Evolutionary conservation across 2,329 filamentous ascomycete genomes (phyloP).

Genomic region (Colletotrichum cuscutae): DNA sequence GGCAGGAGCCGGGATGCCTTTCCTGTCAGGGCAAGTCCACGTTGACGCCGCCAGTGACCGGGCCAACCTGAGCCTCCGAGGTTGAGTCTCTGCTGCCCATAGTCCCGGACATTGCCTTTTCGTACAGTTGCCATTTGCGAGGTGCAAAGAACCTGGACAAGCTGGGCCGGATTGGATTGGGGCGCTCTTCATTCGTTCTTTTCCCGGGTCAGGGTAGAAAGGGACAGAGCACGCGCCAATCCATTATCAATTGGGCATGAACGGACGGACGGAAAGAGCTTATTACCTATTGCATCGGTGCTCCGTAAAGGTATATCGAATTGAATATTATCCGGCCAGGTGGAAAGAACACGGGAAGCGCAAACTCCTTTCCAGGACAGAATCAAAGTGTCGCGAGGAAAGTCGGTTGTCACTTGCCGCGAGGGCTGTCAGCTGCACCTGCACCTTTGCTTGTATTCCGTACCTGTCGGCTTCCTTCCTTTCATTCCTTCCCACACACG

Average conservation of each 20-base stretch:
- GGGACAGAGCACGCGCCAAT: background rate
- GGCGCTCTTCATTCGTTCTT: background rate
- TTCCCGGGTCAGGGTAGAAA: background rate
- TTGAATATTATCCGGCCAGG: background rate
- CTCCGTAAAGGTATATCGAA: background rate
- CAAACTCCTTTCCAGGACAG: background rate
- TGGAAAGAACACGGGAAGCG: background rate
- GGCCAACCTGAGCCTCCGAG: background rate
- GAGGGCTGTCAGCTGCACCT: background rate
- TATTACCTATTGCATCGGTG: background rate
- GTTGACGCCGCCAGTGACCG: background rate
- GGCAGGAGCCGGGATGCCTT: conserved; percentile 12
- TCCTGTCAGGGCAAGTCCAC: conserved; percentile 17
- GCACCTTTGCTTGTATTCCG: background rate
- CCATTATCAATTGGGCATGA: background rate
- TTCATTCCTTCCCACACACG: conserved; percentile 6
- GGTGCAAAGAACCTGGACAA: background rate
- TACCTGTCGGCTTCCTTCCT: conserved; percentile 11
- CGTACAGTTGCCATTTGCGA: background rate
- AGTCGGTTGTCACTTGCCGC: background rate
- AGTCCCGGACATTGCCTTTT: background rate
- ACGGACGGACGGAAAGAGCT: background rate
- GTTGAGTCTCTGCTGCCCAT: background rate
- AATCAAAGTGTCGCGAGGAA: background rate
- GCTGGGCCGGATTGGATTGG: background rate